Evolutionary conservation across 352 stramenopile species (phyloP), one percentile per base, ranked within the genome.

Genomic region (Phytophthora megakarya): DNA sequence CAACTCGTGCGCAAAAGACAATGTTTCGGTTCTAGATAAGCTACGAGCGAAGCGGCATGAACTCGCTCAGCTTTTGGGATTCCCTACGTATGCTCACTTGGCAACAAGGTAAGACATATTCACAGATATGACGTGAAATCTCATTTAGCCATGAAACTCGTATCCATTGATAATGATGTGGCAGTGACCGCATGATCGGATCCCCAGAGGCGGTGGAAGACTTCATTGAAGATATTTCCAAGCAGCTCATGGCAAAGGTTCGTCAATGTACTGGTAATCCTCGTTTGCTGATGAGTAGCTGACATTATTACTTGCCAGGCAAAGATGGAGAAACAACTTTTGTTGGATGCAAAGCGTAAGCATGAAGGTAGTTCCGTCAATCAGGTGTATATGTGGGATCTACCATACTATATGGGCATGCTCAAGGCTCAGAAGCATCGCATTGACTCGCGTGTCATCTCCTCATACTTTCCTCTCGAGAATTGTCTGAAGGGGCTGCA

Each of bases 341-440:
- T 96, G 25, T 45, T 88, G 9, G 64, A 71, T 11, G 81, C 80
- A 15, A 96, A 96, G 66, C 65, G 78, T 13, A 63, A 70, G 9
- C 71, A 89, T 39, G 84, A 95, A 73, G 75, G 80, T 10, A 32
- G 47, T 13, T 60, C 56, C 13, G 67, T 66, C 12, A 43, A 73
- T 33, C 61, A 81, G 0, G 72, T 99, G 5, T 80, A 96, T 63
- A 92, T 97, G 67, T 99, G 96, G 96, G 96, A 99, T 73, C 62
- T 98, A 18, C 89, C 90, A 3, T 98, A 96, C 78, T 98, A 98
- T 71, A 96, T 94, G 73, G 82, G 86, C 11, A 89, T 92, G 79
- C 73, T 90, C 54, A 94, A 90, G 71, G 85, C 82, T 13, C 77
- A 81, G 50, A 77, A 75, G 35, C 79, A 88, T 50, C 78, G 76